Evolutionary conservation across 2,329 filamentous ascomycete genomes (phyloP).

Genomic region (Sphaerulina vaccinii): DNA sequence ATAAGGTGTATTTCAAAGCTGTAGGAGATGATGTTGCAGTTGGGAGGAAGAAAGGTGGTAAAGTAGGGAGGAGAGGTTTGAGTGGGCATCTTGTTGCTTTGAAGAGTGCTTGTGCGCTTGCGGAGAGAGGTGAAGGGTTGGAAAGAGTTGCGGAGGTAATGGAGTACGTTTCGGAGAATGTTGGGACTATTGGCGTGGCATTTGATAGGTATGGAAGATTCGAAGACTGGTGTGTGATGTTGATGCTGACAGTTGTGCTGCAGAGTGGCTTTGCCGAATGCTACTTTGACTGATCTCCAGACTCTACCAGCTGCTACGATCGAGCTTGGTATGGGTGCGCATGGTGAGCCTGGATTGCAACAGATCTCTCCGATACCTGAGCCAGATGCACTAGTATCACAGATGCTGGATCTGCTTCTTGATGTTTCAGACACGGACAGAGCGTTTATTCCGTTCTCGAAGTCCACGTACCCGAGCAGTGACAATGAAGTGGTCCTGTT

Average conservation of each 20-base stretch:
- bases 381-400: conserved; percentile 34
- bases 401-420: conserved; percentile 40
- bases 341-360: conserved; percentile 63
- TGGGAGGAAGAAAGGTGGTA: conserved; percentile 53
- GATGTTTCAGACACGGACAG: conserved; percentile 37
- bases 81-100: conserved; percentile 61
- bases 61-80: conserved; percentile 62
- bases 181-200: conserved; percentile 39
- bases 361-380: conserved; percentile 52
- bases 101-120: conserved; percentile 61
- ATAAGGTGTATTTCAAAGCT: conserved; percentile 57
- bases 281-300: conserved; percentile 61
- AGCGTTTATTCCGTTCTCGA: conserved; percentile 40
- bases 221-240: background rate
- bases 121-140: conserved; percentile 32
- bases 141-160: conserved; percentile 39
- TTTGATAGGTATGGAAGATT: conserved; percentile 34
- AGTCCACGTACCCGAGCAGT: conserved; percentile 29
- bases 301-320: conserved; percentile 53
- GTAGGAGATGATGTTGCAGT: conserved; percentile 67
- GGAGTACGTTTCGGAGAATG: conserved; percentile 40
- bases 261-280: conserved; percentile 42
- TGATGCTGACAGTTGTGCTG: conserved; percentile 13
- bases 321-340: conserved; percentile 65
- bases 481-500: conserved; percentile 38